A percentile compares a stretch with the other conserved stretches of the same genome.
Evolutionary conservation across 331 rosid species (phyloP).

Genomic region (Pyrus hybrid): DNA sequence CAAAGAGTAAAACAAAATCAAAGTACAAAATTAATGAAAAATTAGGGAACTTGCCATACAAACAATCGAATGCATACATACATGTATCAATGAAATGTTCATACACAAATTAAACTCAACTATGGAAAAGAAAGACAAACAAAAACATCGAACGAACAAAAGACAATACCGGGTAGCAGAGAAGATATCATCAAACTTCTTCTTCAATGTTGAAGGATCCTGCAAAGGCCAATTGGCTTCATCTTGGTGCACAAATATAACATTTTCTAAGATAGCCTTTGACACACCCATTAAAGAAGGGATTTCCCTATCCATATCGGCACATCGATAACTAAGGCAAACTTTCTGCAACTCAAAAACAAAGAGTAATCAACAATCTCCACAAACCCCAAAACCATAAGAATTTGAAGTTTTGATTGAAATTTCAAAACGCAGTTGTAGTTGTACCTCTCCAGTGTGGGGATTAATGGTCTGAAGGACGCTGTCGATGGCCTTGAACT

Average conservation of each 20-base stretch:
- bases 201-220: constrained; percentile 90
- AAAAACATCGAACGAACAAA: neutral
- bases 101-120: neutral
- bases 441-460: constrained; percentile 70
- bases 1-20: neutral
- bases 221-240: constrained; percentile 99
- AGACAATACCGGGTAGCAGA: constrained; percentile 78
- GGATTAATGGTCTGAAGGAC: constrained; percentile 96
- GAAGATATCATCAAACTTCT: constrained; percentile 91
- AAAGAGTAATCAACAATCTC: neutral
- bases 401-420: neutral
- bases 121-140: neutral
- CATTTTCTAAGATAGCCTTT: constrained; percentile 88
- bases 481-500: constrained; percentile 90
- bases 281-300: constrained; percentile 98
- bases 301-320: constrained; percentile 88
- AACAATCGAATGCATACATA: neutral
- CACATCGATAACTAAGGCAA: constrained; percentile 94
- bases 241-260: constrained; percentile 91
- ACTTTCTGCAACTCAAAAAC: constrained; percentile 49
- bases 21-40: neutral
- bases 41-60: neutral
- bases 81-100: neutral
- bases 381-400: neutral
- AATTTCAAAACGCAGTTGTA: neutral